phyloP scores from a whole-genome alignment of 2,329 filamentous ascomycete species.

The Pleochaeta shiraiana region DNA sequence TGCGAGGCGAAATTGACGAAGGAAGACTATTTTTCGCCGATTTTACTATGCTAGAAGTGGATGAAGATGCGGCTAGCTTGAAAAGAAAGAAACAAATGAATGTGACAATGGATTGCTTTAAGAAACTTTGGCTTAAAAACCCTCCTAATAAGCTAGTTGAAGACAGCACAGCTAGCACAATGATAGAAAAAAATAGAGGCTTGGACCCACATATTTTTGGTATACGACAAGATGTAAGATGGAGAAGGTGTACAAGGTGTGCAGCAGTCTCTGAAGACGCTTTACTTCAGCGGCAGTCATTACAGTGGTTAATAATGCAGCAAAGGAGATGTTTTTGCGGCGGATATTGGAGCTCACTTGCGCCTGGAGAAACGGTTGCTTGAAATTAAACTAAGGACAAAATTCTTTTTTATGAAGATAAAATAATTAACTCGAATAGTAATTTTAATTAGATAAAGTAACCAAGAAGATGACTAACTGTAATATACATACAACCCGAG shows the following conservation, averaged over 20 bases:
- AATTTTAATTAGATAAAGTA: no score
- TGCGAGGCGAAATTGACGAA: constrained; percentile 17
- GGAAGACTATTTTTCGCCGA: constrained; percentile 18
- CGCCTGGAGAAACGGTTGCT: constrained; percentile 13
- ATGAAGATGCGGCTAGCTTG: constrained; percentile 13
- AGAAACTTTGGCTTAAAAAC: constrained; percentile 15
- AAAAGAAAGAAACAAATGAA: constrained; percentile 8
- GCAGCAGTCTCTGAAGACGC: constrained; percentile 19
- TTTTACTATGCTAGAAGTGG: constrained; percentile 16
- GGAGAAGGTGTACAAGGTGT: constrained; percentile 19
- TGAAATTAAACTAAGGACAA: no score
- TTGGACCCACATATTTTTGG: background rate
- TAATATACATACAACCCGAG: no score
- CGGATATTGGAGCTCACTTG: constrained; percentile 17
- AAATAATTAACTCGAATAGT: no score
- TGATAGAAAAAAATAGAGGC: background rate
- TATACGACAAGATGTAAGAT: constrained; percentile 9
- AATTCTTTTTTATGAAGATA: no score
- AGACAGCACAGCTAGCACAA: background rate
- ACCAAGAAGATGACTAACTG: no score
- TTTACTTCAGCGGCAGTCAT: constrained; percentile 12
- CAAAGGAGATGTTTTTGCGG: constrained; percentile 18
- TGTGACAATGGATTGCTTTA: constrained; percentile 16
- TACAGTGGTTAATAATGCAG: constrained; percentile 19
- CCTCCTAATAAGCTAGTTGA: constrained; percentile 7